These are phyloP conservation scores for Fusarium tjaetaba DNA, from an alignment of 2,329 filamentous ascomycete genomes.

Conservation along the genomic window DNA sequence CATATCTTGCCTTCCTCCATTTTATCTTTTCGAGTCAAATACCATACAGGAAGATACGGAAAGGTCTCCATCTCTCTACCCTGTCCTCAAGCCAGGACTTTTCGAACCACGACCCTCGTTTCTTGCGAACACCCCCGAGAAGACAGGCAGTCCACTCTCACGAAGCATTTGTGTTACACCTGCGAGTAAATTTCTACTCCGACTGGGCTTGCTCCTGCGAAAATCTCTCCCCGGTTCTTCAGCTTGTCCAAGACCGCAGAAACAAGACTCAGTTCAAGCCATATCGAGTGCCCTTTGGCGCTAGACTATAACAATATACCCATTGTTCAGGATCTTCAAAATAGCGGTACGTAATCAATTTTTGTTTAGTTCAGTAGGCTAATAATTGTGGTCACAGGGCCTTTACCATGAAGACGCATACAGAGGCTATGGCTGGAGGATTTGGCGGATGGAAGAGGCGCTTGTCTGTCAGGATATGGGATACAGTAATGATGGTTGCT, in stretches of 20 bases:
- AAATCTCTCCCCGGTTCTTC: not conserved
- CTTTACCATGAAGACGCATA: not conserved
- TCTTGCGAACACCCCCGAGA: not conserved
- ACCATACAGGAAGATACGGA: too few species aligned
- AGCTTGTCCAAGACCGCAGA: not conserved
- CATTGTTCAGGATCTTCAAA: not conserved
- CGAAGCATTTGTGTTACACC: not conserved
- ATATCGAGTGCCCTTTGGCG: not conserved
- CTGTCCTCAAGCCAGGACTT: not conserved
- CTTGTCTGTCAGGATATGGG: not conserved
- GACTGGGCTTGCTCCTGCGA: not conserved
- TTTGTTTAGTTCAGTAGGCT: too few species aligned
- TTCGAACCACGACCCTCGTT: not conserved
- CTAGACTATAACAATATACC: too few species aligned
- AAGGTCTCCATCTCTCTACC: not conserved
- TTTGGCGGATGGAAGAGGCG: not conserved
- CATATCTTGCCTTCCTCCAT: not conserved
- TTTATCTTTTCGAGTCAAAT: not conserved
- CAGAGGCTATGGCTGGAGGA: too few species aligned
- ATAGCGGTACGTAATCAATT: too few species aligned
- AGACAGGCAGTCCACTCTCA: not conserved
- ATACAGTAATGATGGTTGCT: not conserved
- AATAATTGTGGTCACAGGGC: fast-evolving
- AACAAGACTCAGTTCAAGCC: not conserved
- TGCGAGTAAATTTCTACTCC: not conserved